Evolutionary conservation across 2,329 filamentous ascomycete species (phyloP).

Genomic region (Blastomyces gilchristii): DNA sequence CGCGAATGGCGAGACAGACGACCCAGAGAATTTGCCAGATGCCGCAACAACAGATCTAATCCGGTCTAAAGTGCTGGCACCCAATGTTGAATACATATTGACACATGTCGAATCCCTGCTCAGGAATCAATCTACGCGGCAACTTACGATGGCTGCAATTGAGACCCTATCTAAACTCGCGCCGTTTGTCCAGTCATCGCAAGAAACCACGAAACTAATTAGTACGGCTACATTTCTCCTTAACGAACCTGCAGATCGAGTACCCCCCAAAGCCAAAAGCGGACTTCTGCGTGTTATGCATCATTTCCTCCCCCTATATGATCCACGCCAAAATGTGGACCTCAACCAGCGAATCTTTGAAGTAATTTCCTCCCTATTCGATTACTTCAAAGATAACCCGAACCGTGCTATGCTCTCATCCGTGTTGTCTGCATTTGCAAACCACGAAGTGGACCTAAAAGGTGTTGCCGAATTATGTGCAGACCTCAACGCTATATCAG

Average conservation of each 20-base stretch:
- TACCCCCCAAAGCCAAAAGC: conserved; percentile 74
- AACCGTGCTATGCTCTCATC: conserved; percentile 65
- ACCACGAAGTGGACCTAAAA: conserved; percentile 49
- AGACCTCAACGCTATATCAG: conserved; percentile 70
- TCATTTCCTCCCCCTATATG: conserved; percentile 61
- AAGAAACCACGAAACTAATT: conserved; percentile 62
- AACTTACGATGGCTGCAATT: conserved; percentile 69
- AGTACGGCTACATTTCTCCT: conserved; percentile 72
- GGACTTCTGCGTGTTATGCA: conserved; percentile 70
- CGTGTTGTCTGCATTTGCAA: conserved; percentile 61
- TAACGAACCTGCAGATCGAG: conserved; percentile 70
- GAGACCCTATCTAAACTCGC: conserved; percentile 68
- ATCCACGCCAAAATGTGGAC: conserved; percentile 45
- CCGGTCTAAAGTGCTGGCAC: conserved; percentile 31
- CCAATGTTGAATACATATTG: conserved; percentile 59
- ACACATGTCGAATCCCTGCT: conserved; percentile 42
- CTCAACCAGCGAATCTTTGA: conserved; percentile 58
- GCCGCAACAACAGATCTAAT: conserved; percentile 33
- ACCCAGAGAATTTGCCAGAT: conserved; percentile 28
- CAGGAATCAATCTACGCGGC: conserved; percentile 54
- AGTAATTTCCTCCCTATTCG: conserved; percentile 71
- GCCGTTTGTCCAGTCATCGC: conserved; percentile 53
- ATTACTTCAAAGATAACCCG: conserved; percentile 73
- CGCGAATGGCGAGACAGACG: conserved; percentile 44
- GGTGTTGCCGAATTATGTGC: conserved; percentile 61